These are phyloP conservation scores for Trichoderma parareesei DNA, from an alignment of 495 filamentous ascomycete species.

Conservation along the genomic window DNA sequence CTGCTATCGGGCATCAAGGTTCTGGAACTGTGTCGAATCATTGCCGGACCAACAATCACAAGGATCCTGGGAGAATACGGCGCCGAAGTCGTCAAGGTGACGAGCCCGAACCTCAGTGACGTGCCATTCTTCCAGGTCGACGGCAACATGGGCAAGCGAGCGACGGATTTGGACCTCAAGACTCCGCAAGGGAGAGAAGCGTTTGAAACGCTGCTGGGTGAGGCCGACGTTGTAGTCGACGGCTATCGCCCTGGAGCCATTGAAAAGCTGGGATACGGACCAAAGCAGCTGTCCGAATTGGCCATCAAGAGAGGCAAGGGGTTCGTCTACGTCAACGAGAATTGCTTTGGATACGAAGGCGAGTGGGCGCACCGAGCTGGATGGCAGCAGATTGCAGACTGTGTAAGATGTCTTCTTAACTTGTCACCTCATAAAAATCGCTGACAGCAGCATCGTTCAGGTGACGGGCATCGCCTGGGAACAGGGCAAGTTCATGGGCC, in stretches of 20 bases:
- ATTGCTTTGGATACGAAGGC: constrained; percentile 55
- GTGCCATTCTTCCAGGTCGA: constrained; percentile 78
- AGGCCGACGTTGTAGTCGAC: constrained; percentile 55
- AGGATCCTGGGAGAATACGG: constrained; percentile 61
- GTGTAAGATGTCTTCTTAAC: constrained; percentile 13
- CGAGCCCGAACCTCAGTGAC: constrained; percentile 57
- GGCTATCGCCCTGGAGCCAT: constrained; percentile 62
- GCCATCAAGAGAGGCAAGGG: constrained; percentile 47
- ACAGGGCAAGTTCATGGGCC: constrained; percentile 65
- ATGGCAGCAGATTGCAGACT: constrained; percentile 56
- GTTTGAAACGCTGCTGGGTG: constrained; percentile 50
- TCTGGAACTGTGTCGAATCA: constrained; percentile 60
- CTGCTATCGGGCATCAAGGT: constrained; percentile 49
- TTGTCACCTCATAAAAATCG: constrained; percentile 14
- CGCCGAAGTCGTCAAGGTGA: constrained; percentile 63
- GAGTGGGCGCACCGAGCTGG: constrained; percentile 43
- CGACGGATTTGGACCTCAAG: constrained; percentile 48
- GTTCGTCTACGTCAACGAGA: constrained; percentile 62
- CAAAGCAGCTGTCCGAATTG: constrained; percentile 41
- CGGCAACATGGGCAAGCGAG: constrained; percentile 63
- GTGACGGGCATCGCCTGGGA: constrained; percentile 64
- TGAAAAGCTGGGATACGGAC: constrained; percentile 56
- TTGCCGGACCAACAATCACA: constrained; percentile 55
- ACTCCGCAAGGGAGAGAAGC: constrained; percentile 38
- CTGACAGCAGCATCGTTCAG: constrained; percentile 17